Evolutionary conservation across 108 stramenopile genomes (phyloP), one percentile per base, ranked within the genome.

Genomic region (Thalassiosira profunda): DNA sequence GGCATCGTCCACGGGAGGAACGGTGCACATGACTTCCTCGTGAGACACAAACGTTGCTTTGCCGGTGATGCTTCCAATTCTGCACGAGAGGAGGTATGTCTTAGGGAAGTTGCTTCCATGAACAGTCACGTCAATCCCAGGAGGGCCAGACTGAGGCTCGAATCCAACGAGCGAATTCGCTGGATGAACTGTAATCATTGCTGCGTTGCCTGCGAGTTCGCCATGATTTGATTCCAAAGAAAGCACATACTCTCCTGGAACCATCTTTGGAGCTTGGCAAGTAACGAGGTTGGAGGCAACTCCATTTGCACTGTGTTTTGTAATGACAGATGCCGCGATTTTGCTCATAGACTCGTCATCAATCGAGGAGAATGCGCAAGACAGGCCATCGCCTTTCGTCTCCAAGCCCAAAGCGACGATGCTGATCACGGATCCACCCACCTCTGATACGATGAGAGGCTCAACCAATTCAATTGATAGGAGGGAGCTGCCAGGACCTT

Each of bases 91-190:
- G 43, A 12, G 43, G 4, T 41, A n/a, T 23, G 41, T 43, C 9
- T 53, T 53, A 5, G 59, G 59, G 20, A 61, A 43, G 42, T 61
- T 61, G 30, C 40, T 25, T 8, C 59, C 59, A 23, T 24, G 15
- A 24, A 61, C 30, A 2, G 4, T 24, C 23, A 61, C 5, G 10
- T 4, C 45, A n/a, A 43, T 43, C n/a, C 59, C 59, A 23, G 7
- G 43, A 10, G 42, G 5, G 20, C 59, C 59, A 61, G 40, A 21
- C 30, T 11, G 28, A 3, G 59, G 59, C 11, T 5, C 6, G 24
- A 61, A 61, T 15, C 42, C 42, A 4, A 25, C 4, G 5, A 25
- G 2, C 28, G 42, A 61, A 61, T 45, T 45, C 12, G 40, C 40
- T 26, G 40, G 23, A 25, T 43, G 35, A 12, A 61, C 59, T 7